Base-by-base conservation (phyloP, 164 flowering plant species). In the Akebia trifoliata region DNA sequence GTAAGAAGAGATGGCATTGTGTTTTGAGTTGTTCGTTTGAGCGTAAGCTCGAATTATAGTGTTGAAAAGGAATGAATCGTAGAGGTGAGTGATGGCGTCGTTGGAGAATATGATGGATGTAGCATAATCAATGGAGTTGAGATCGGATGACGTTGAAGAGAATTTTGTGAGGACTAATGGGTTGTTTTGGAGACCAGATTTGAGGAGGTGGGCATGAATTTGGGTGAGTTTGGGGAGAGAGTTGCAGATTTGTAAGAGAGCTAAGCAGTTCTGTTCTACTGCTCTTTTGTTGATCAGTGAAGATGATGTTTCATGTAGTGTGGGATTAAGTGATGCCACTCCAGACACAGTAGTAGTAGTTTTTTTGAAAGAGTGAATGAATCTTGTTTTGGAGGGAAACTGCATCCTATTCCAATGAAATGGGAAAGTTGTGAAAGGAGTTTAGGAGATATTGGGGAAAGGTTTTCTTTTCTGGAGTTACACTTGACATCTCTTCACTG, bases 41-140 rank as follows among this genome's bases (percentile, higher is more conserved):
- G 67, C 63, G 50, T 72, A 62, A n/a, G 77, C 81, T 73, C 88
- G 64, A 58, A 81, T 77, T 67, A 85, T 70, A 30, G 76, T 74
- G 46, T 82, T 85, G 72, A 65, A 79, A 68, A 78, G 68, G 72
- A 82, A 85, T 0, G 77, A 69, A 53, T 72, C 54, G 6, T 48
- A 59, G 25, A 59, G 43, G 18, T 49, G 44, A 26, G 45, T 35
- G 12, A 35, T 9, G 4, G 62, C 42, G 28, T 59, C 54, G 2
- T 59, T 1, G 11, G 36, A 48, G 3, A 38, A 22, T 10, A 59
- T 43, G 22, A 59, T 37, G 15, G 62, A 35, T 2, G 62, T 38
- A 26, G 62, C 62, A 2, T 59, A 59, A 18, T 48, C 15, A 28
- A 59, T 59, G 34, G 17, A 26, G 15, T 49, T 59, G 24, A 59